Evolutionary conservation across 305 asterid species (phyloP).

Genomic region (Rubia peregrina): DNA sequence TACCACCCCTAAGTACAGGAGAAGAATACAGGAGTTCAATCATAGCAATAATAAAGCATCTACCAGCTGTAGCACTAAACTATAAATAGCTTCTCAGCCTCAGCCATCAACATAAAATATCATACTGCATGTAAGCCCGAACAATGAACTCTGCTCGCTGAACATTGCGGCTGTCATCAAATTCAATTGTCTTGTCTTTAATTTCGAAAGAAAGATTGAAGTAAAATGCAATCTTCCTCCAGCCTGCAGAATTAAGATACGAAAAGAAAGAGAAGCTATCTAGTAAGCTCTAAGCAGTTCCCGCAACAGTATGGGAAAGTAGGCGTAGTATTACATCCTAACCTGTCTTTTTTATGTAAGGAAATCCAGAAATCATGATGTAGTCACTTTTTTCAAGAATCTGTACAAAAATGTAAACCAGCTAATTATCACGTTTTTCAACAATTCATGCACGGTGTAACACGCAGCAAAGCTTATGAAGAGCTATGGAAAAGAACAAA

Average conservation of each 20-base stretch:
- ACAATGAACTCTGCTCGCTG: slow-evolving; percentile 87
- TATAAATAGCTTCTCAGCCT: neutral
- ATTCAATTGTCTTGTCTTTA: slow-evolving; percentile 88
- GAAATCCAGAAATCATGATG: slow-evolving; percentile 61
- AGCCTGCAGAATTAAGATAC: slow-evolving; percentile 39
- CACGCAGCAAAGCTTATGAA: slow-evolving; percentile 5
- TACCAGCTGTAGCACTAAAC: neutral
- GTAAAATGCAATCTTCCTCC: slow-evolving; percentile 98
- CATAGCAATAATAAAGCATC: neutral
- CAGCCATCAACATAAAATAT: slow-evolving; percentile 17
- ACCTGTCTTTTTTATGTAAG: slow-evolving; percentile 84
- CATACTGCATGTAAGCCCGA: slow-evolving; percentile 94
- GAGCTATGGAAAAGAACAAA: neutral
- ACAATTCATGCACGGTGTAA: neutral
- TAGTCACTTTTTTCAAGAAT: slow-evolving; percentile 89
- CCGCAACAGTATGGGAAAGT: slow-evolving; percentile 7
- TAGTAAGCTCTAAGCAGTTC: slow-evolving; percentile 13
- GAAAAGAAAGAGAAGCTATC: slow-evolving; percentile 8
- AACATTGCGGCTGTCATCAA: slow-evolving; percentile 79
- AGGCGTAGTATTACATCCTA: slow-evolving; percentile 6
- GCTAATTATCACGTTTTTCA: neutral
- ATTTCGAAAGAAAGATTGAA: slow-evolving; percentile 93
- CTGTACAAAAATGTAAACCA: slow-evolving; percentile 35
- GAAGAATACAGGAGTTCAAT: too few species aligned
- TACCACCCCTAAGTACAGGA: too few species aligned